Evolutionary conservation across 441 rosid species (phyloP), one percentile per base, ranked within the genome.

Genomic region (Erodium texanum): DNA sequence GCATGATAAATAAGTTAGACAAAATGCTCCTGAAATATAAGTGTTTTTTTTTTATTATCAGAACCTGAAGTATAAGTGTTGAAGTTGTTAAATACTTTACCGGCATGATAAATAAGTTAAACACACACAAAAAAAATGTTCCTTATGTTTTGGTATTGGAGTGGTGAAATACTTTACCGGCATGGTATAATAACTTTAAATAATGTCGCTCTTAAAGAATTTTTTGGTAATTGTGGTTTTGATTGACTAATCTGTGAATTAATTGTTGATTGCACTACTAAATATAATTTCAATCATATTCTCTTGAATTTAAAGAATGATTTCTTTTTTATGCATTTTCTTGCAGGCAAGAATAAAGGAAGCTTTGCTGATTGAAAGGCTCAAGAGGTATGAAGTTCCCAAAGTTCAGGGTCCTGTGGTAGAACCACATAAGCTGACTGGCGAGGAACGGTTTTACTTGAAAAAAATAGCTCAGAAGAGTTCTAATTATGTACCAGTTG

Each of bases 391-490:
- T 68, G 97, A 89, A 79, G 88, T 94, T 72, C 80, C 90, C 24
- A 88, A 86, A 77, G 78, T 76, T 71, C 91, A 94, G 68, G 98
- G 96, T 70, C 98, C 98, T 66, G 78, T 80, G 78, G 92, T 87
- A 72, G 58, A 80, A 82, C 95, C 96, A 0, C 92, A 85, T 75
- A 79, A 79, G 56, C 77, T 90, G 68, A 90, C 92, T 0, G 96
- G 94, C 3, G 98, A 94, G 81, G 99, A 94, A 77, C 87, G 88
- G n/a, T 87, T 87, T 73, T 92, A 81, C 56, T 27, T 92, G 72
- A 92, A 85, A 82, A 94, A 84, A 80, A 89, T 92, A 87, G 92
- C 87, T 19, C 99, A 92, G 82, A 94, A 94, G 71, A 81, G 85
- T 72, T 89, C 91, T 9, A 58, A 93, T 68, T 93, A 90, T 11